Evolutionary conservation across 352 stramenopile genomes (phyloP).

Genomic region (Phytophthora cactorum): DNA sequence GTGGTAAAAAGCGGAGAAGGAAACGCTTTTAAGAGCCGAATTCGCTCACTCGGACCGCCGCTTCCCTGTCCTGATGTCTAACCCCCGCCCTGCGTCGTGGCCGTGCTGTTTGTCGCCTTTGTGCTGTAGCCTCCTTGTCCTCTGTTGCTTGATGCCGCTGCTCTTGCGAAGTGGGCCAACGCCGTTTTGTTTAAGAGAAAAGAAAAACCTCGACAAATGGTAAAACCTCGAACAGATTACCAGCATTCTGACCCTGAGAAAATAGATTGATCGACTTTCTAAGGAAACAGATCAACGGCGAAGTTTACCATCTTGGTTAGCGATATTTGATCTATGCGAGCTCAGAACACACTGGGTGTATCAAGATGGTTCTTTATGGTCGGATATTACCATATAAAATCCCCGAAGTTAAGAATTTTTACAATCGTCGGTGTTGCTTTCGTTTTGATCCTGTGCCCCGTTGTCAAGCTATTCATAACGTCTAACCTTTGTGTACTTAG

Average conservation of each 20-base stretch:
- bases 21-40: conserved; percentile 7
- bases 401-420: too few species aligned
- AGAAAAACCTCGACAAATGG: not conserved
- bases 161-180: not conserved
- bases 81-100: conserved; percentile 1
- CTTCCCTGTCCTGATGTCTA: conserved; percentile 3
- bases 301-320: too few species aligned
- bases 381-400: too few species aligned
- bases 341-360: too few species aligned
- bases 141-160: conserved; percentile 7
- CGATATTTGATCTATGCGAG: too few species aligned
- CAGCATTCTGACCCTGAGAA: not conserved
- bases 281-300: not conserved
- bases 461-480: too few species aligned
- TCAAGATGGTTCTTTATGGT: too few species aligned
- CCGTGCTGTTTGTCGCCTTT: not conserved
- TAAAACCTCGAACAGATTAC: not conserved
- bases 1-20: conserved; percentile 3
- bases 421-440: too few species aligned
- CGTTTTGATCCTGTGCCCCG: too few species aligned
- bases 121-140: not conserved
- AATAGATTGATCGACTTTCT: not conserved
- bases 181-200: conserved; percentile 1
- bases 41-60: conserved; percentile 7
- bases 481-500: too few species aligned